Conservation (phyloP, 495 filamentous ascomycete genomes). For the Tuber umbilicatum region DNA sequence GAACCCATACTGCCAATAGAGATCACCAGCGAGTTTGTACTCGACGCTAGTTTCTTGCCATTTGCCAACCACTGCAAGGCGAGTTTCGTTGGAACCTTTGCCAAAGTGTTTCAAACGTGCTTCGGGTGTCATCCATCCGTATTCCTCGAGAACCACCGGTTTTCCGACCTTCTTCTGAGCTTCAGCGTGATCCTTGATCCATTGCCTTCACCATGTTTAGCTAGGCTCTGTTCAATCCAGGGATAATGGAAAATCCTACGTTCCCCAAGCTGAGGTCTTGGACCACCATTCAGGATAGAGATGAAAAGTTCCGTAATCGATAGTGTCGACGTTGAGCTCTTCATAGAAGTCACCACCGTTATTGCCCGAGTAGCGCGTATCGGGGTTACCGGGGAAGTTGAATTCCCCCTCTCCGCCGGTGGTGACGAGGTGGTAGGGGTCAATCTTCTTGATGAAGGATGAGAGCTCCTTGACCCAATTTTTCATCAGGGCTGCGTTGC, state of each 20-base stretch:
- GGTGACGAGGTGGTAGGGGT: slow-evolving; percentile 50
- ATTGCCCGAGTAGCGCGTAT: slow-evolving; percentile 54
- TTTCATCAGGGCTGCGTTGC: slow-evolving; percentile 45
- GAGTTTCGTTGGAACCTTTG: slow-evolving; percentile 41
- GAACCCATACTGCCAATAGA: slow-evolving; percentile 63
- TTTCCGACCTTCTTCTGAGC: slow-evolving; percentile 54
- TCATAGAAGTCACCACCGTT: slow-evolving; percentile 61
- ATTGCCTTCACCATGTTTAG: slow-evolving; percentile 42
- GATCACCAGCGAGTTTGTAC: slow-evolving; percentile 52
- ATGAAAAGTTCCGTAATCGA: slow-evolving; percentile 65
- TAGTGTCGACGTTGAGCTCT: slow-evolving; percentile 52
- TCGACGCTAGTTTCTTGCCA: slow-evolving; percentile 56
- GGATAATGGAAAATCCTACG: slow-evolving; percentile 8
- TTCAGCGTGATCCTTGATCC: slow-evolving; percentile 57
- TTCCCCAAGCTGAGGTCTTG: slow-evolving; percentile 44
- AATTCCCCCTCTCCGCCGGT: slow-evolving; percentile 52
- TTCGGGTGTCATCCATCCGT: slow-evolving; percentile 48
- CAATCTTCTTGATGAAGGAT: slow-evolving; percentile 50
- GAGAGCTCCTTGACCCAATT: slow-evolving; percentile 49
- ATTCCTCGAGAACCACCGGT: slow-evolving; percentile 65
- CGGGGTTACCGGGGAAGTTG: slow-evolving; percentile 46
- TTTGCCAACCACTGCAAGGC: slow-evolving; percentile 48
- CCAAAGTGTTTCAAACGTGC: slow-evolving; percentile 43
- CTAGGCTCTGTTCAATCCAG: slow-evolving; percentile 40
- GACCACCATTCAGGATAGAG: slow-evolving; percentile 54